Percentiles rank a stretch among this genome's conserved stretches.
Evolutionary conservation across 495 filamentous ascomycete species (phyloP).

Genomic region (Cudoniella acicularis): DNA sequence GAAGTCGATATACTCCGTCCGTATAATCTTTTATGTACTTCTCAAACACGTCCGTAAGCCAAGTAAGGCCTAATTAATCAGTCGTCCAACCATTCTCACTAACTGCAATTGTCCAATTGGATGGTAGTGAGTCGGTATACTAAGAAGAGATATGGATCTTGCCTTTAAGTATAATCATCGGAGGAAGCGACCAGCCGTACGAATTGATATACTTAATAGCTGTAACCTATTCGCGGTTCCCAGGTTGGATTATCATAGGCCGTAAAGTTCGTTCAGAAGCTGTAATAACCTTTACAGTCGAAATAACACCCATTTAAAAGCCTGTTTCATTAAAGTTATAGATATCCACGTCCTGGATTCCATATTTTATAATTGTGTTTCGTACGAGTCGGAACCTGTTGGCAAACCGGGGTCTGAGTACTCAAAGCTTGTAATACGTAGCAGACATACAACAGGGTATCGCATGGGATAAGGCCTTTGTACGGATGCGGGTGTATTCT

Average conservation of each 20-base stretch:
- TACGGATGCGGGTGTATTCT: too few species aligned
- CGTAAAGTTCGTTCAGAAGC: slow-evolving; percentile 21
- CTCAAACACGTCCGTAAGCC: slow-evolving; percentile 20
- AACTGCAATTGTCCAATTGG: slow-evolving; percentile 27
- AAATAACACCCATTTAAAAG: slow-evolving; percentile 32
- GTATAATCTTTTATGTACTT: slow-evolving; percentile 17
- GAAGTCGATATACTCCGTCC: slow-evolving; percentile 21
- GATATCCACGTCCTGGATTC: slow-evolving; percentile 36
- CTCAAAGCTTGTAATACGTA: too few species aligned
- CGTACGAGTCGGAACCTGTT: slow-evolving; percentile 34
- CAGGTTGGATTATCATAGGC: slow-evolving; percentile 29
- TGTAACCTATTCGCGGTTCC: slow-evolving; percentile 39
- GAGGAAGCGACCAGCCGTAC: slow-evolving; percentile 28
- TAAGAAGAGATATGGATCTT: slow-evolving; percentile 25
- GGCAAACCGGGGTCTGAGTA: too few species aligned
- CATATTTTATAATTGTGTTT: slow-evolving; percentile 32
- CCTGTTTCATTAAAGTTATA: slow-evolving; percentile 46
- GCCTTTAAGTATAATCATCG: slow-evolving; percentile 34
- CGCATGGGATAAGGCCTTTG: too few species aligned
- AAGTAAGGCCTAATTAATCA: slow-evolving; percentile 26
- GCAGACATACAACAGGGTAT: too few species aligned
- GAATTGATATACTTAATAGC: slow-evolving; percentile 33
- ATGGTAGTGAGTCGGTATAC: slow-evolving; percentile 28
- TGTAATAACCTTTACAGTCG: slow-evolving; percentile 30
- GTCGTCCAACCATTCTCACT: slow-evolving; percentile 33